These are phyloP conservation scores for Emergomyces africanus DNA, from an alignment of 2,329 filamentous ascomycete species.

Conservation along the genomic window DNA sequence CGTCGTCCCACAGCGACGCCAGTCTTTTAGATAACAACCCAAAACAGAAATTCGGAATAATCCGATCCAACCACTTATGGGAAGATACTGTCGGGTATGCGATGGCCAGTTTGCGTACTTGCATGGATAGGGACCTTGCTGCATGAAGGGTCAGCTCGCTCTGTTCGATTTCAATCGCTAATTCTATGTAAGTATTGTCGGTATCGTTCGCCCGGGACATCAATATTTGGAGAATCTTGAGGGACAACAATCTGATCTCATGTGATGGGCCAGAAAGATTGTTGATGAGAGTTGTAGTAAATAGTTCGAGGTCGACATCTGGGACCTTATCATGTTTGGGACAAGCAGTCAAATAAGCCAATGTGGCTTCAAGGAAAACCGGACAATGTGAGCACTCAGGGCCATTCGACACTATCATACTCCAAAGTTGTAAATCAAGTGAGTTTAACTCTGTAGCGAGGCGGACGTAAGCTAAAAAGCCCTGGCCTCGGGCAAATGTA, in stretches of 20 bases:
- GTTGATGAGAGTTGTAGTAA: constrained; percentile 52
- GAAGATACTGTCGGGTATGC: constrained; percentile 48
- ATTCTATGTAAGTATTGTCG: constrained; percentile 31
- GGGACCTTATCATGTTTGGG: constrained; percentile 23
- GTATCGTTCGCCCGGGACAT: constrained; percentile 37
- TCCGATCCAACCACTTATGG: constrained; percentile 53
- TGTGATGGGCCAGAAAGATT: constrained; percentile 69
- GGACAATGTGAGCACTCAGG: constrained; percentile 52
- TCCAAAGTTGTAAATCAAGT: constrained; percentile 49
- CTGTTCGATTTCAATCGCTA: constrained; percentile 69
- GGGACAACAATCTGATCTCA: constrained; percentile 56
- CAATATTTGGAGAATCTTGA: constrained; percentile 58
- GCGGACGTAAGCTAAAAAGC: constrained; percentile 58
- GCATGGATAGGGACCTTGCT: constrained; percentile 66
- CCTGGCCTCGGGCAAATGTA: constrained; percentile 62
- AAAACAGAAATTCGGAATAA: constrained; percentile 73
- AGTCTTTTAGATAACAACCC: constrained; percentile 79
- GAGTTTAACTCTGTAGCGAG: constrained; percentile 49
- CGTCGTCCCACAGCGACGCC: constrained; percentile 77
- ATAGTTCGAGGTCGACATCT: constrained; percentile 45
- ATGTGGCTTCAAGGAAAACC: constrained; percentile 53
- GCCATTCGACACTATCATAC: constrained; percentile 52
- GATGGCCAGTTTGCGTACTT: constrained; percentile 62
- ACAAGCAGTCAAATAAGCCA: constrained; percentile 35
- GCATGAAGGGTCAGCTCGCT: constrained; percentile 66